Evolutionary conservation across 2,329 filamentous ascomycete species (phyloP).

Genomic region (Leptosphaerulina australis): DNA sequence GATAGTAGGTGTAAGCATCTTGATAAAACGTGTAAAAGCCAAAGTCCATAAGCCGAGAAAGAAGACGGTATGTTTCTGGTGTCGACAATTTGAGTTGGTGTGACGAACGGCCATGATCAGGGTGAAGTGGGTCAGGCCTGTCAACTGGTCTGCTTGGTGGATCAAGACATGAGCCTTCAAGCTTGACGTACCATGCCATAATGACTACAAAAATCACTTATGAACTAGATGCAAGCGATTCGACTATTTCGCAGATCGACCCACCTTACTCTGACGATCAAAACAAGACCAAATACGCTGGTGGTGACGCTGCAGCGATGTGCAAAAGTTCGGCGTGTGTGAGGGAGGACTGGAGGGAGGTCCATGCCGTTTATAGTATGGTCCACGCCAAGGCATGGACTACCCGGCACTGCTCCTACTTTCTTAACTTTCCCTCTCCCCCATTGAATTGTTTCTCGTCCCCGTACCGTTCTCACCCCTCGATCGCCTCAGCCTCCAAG

Average conservation of each 20-base stretch:
- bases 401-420: conserved; percentile 39
- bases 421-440: conserved; percentile 32
- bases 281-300: conserved; percentile 70
- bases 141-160: conserved; percentile 35
- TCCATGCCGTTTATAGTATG: conserved; percentile 35
- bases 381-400: conserved; percentile 27
- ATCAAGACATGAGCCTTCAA: conserved; percentile 33
- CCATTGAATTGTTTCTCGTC: conserved; percentile 47
- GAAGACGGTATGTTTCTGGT: conserved; percentile 1
- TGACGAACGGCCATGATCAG: conserved; percentile 12
- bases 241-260: conserved; percentile 19
- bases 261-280: conserved; percentile 53
- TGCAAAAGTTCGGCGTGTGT: conserved; percentile 37
- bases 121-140: conserved; percentile 43
- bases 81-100: conserved; percentile 1
- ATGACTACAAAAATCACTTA: conserved; percentile 13
- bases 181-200: conserved; percentile 7
- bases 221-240: conserved; percentile 9
- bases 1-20: background rate
- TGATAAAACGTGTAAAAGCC: background rate
- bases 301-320: conserved; percentile 45
- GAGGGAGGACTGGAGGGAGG: conserved; percentile 36
- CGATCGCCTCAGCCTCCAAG: conserved; percentile 37
- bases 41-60: background rate
- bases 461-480: conserved; percentile 35